These are phyloP conservation scores for Albatrellus ellisii DNA, from an alignment of 768 basidiomycete species.

Conservation along the genomic window DNA sequence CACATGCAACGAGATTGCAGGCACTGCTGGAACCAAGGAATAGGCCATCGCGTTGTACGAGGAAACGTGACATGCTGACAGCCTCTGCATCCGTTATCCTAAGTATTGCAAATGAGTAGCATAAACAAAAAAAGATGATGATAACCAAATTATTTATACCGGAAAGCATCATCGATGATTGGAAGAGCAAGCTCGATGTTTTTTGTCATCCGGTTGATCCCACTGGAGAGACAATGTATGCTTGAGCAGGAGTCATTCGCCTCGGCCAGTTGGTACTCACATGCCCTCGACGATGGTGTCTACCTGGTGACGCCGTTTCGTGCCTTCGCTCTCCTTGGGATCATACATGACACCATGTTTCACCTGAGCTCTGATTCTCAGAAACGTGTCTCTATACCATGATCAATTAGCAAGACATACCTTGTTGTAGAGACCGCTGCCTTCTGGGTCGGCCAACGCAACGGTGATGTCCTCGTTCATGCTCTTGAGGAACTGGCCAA, in stretches of 20 bases:
- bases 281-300: conserved; percentile 95
- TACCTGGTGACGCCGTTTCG: conserved; percentile 84
- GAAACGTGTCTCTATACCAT: not conserved
- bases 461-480: conserved; percentile 54
- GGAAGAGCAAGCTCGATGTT: conserved; percentile 82
- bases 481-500: conserved; percentile 67
- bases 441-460: conserved; percentile 82
- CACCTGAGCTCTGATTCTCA: conserved; percentile 34
- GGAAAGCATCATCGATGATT: conserved; percentile 80
- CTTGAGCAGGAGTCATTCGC: too few relatives aligned
- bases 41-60: conserved; percentile 82
- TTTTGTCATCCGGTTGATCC: conserved; percentile 85
- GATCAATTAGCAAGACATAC: conserved; percentile 21
- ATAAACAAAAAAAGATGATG: not conserved
- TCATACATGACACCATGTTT: conserved; percentile 95
- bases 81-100: conserved; percentile 92
- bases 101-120: conserved; percentile 1
- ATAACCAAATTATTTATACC: conserved; percentile 28
- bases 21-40: conserved; percentile 96
- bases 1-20: conserved; percentile 88
- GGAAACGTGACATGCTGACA: conserved; percentile 88
- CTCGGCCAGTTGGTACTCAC: conserved; percentile 25
- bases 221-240: conserved; percentile 45
- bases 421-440: conserved; percentile 93
- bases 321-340: conserved; percentile 85